These are phyloP conservation scores for Syzygium syzygioides DNA, from an alignment of 441 rosid genomes.

Conservation along the genomic window DNA sequence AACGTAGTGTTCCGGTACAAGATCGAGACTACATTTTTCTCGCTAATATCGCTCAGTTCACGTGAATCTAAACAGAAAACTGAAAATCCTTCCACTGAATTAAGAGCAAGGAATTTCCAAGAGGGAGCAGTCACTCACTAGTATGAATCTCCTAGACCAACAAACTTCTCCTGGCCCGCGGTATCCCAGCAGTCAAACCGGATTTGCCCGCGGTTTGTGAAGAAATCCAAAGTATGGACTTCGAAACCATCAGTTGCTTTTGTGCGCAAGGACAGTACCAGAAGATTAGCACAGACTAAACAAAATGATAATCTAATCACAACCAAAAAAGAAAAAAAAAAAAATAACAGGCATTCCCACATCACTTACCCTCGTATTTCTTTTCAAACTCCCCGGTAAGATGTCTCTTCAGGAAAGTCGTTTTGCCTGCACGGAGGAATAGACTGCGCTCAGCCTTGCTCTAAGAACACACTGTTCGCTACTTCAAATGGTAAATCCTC, in stretches of 20 bases:
- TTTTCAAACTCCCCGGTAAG: not conserved
- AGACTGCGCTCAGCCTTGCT: not conserved
- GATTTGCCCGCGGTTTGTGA: not conserved
- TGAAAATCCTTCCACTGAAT: not conserved
- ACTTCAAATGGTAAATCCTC: not conserved
- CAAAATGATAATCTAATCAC: not conserved
- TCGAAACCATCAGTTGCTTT: constrained; percentile 2
- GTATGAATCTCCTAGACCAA: not conserved
- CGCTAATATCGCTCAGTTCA: not conserved
- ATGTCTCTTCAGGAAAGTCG: constrained; percentile 5
- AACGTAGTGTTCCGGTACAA: not conserved
- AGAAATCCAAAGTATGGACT: not conserved
- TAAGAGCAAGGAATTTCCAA: not conserved
- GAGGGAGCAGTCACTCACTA: not conserved
- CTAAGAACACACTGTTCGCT: not conserved
- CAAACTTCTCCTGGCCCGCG: not conserved
- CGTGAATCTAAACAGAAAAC: not conserved
- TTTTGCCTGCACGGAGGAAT: constrained; percentile 1
- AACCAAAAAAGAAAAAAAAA: not conserved
- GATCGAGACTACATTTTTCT: not conserved
- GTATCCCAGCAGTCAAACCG: constrained; percentile 12
- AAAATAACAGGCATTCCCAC: not conserved
- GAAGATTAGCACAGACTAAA: not conserved
- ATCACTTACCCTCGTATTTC: constrained; percentile 6
- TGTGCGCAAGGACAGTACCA: not conserved